Base-by-base conservation (phyloP, 169 alveolate species). In the Sarcocystis neurona region DNA sequence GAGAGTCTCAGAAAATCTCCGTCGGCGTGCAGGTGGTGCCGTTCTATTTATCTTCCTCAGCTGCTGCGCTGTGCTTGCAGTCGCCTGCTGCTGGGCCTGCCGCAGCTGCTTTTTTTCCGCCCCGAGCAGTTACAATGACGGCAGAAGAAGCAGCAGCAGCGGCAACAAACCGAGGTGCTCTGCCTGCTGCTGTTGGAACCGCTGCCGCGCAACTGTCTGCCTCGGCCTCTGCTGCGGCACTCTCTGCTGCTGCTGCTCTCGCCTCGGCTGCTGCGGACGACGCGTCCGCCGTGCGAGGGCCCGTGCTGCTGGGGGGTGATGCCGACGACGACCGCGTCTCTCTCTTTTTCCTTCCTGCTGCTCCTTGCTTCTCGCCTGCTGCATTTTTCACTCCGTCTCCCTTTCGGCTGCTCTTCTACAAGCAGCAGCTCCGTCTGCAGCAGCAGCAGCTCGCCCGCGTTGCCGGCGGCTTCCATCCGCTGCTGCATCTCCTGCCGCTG, bases 11-110 rank as follows among this genome's bases (percentile, higher is more conserved):
- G 34, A 53, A 37, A 56, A 60, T 37, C 58, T 79, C 89, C 8
- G 47, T 89, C 27, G 47, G 50, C 50, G 44, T 89, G 85, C 66
- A 47, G 48, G 84, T 66, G 30, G 74, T 66, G 77, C 88, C 91
- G 8, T 75, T 75, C 34, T 72, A 72, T 39, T 47, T 56, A 0
- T 20, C 79, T 18, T n/a, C 82, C 43, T 53, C 66, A 53, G 23
- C 66, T 23, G 66, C 12, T 53, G 12, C 66, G 66, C 66, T 23
- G 66, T 53, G 30, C 66, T 23, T 12, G 12, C 66, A 15, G 30
- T 53, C 66, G 12, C 23, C 66, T 53, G 12, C 66, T 12, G 30
- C 12, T 53, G 66, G 30, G 23, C 66, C n/a, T n/a, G n/a, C n/a
- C n/a, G n/a, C n/a, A n/a, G n/a, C n/a, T n/a, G n/a, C n/a, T n/a